Base-by-base conservation (phyloP, 179 eudicot species). In the Patellifolia procumbens region DNA sequence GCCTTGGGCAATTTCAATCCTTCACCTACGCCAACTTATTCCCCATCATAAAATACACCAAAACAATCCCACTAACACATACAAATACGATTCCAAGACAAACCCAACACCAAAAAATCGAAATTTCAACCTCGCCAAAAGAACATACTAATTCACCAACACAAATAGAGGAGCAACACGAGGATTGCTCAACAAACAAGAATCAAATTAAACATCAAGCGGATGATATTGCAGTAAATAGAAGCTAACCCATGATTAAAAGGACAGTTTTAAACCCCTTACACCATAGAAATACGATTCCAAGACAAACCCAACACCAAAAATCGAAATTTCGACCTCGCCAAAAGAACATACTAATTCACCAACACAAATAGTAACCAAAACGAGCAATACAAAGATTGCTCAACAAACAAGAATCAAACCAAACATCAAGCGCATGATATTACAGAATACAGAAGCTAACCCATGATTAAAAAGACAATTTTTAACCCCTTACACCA, bases 1-100 rank as follows among this genome's bases (percentile, higher is more conserved):
- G 83, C 88, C 86, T 83, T 59, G 76, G 88, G 83, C 85, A 65
- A 68, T 46, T 66, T 66, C 39, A 65, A 39, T 0, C 6, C 52
- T 3, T 48, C 17, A 1, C 7, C 24, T 4, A 3, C 65, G 0
- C 29, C 20, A 15, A 29, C 31, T 16, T 12, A 12, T 10, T 8
- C 34, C 2, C 17, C n/a, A 32, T 45, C 24, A 20, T 32, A 2
- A 53, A 19, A 29, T n/a, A 60, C 17, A 26, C 35, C 35, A 26
- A 60, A 24, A 11, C 20, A 29, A 34, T 17, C 64, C 13, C 20
- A 32, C 45, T 5, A 17, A 8, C 12, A 8, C 12, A n/a, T n/a
- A n/a, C 20, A 56, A n/a, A 56, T 56, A 19, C 1, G 10, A 56
- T 24, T n/a, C n/a, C n/a, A n/a, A n/a, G n/a, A 48, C 2, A 48